Evolutionary conservation across 352 stramenopile species (phyloP), one percentile per base, ranked within the genome.

Genomic region (Phytophthora tubulina): DNA sequence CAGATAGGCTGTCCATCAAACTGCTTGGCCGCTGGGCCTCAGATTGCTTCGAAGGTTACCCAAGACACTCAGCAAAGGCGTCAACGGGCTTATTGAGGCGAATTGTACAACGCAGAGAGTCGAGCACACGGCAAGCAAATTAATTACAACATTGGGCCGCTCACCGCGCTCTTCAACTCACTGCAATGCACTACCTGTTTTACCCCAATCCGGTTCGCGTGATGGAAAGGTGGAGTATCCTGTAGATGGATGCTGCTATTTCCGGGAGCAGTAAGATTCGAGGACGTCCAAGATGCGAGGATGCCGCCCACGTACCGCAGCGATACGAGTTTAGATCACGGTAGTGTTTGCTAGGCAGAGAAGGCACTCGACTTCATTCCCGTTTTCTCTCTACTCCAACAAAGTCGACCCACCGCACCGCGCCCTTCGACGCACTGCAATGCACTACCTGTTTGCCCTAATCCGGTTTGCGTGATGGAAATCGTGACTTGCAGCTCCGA

Each of bases 31-130:
- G 48, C 1, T 76, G 54, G 49, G 35, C 55, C 5, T 76, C 56
- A 4, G 39, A 67, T 8, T 72, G 55, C 33, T 76, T 67, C 27
- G 35, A 72, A 58, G 41, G 51, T 13, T 76, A 76, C 36, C 62
- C 68, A 8, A n/a, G 42, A 3, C 61, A 53, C 11, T 35, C 61
- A 46, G 55, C 55, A 14, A 55, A 42, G 3, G 49, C 54, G 14
- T 65, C 61, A n/a, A 31, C 8, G 10, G 55, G 62, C 9, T 32
- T 67, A 14, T 60, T 61, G n/a, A 50, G 5, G 13, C 45, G 35
- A n/a, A 72, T 76, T 55, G 56, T 72, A 17, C 52, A 32, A 38
- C 52, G 42, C 42, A 61, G 32, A 61, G 44, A 63, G 44, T 72
- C 49, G 32, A 41, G 0, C 6, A 38, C 36, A 1, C 50, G 50